A percentile compares a stretch with the other conserved stretches of the same genome.
phyloP scores from a whole-genome alignment of 495 filamentous ascomycete species.

The Neurospora sp. region DNA sequence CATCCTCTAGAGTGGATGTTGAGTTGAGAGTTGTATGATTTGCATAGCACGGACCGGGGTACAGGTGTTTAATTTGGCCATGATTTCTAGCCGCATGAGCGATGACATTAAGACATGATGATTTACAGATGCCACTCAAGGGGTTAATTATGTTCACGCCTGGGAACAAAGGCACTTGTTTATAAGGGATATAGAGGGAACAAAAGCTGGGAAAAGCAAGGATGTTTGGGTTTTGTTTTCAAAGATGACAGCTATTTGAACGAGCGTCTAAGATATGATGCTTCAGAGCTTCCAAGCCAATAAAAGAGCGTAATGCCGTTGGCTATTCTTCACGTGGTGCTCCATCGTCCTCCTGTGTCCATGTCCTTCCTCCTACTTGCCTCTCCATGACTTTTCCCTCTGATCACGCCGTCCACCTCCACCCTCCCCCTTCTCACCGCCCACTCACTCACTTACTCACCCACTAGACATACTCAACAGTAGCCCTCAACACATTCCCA shows the following conservation, averaged over 20 bases:
- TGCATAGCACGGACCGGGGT: slow-evolving; percentile 13
- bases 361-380: background rate
- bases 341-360: background rate
- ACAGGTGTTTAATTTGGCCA: background rate
- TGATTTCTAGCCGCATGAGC: background rate
- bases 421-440: no score
- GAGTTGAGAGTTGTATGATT: background rate
- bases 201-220: background rate
- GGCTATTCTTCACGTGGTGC: background rate
- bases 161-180: background rate
- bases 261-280: background rate
- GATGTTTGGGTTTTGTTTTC: background rate
- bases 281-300: background rate
- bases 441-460: background rate
- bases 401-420: background rate
- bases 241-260: background rate
- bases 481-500: slow-evolving; percentile 5
- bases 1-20: slow-evolving; percentile 5
- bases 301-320: background rate
- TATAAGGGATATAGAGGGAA: background rate
- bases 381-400: background rate
- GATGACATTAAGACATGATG: background rate
- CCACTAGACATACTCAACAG: background rate
- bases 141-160: background rate
- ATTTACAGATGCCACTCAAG: background rate